These are phyloP conservation scores for Coemansia sp. DNA, from an alignment of 192 early-diverging fungal species.

Conservation along the genomic window DNA sequence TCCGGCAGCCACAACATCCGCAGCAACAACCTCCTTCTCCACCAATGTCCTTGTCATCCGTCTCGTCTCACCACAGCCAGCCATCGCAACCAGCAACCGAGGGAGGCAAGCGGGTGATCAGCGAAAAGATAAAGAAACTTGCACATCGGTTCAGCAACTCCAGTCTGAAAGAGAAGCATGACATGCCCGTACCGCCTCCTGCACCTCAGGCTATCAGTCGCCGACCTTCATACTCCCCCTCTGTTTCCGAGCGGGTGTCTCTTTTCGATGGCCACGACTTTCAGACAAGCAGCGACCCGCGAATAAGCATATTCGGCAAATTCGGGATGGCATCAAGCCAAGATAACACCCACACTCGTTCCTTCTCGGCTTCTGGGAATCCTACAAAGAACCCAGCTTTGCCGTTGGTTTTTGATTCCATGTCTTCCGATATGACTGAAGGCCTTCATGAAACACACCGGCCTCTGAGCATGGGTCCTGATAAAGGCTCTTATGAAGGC, in stretches of 20 bases:
- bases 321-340: constrained; percentile 40
- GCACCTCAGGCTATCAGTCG: constrained; percentile 24
- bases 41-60: neutral
- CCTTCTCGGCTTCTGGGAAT: constrained; percentile 27
- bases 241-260: constrained; percentile 51
- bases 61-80: neutral
- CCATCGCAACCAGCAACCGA: constrained; percentile 9
- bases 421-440: neutral
- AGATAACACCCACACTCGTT: constrained; percentile 34
- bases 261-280: constrained; percentile 35
- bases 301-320: constrained; percentile 39
- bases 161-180: constrained; percentile 27
- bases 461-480: constrained; percentile 16
- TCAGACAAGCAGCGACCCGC: constrained; percentile 30
- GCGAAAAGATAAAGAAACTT: constrained; percentile 49
- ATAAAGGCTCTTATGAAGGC: neutral
- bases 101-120: constrained; percentile 39
- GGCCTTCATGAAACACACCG: neutral
- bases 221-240: constrained; percentile 47
- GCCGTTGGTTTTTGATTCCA: neutral
- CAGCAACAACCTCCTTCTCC: constrained; percentile 1
- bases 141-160: constrained; percentile 48
- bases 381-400: neutral
- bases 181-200: constrained; percentile 8
- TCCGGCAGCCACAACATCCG: neutral